Percentiles rank a stretch among this genome's conserved stretches.
Conservation (phyloP, 139 green algal species). For the Volvox reticuliferus region DNA sequence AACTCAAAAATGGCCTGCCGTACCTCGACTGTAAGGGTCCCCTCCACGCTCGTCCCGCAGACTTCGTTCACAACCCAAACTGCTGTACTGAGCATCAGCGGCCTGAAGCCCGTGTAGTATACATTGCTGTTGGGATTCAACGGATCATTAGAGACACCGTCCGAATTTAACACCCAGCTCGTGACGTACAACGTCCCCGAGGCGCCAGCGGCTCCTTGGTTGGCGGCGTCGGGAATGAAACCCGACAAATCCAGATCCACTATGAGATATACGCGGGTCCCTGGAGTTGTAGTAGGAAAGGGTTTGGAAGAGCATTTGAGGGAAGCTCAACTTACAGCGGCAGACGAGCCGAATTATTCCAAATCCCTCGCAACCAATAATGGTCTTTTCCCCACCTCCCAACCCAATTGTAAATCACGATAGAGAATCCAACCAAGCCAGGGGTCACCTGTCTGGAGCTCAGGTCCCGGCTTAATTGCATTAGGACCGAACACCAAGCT, state of each 20-base stretch:
- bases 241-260: constrained; percentile 4
- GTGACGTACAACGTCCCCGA: not conserved
- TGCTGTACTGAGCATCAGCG: not conserved
- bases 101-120: not conserved
- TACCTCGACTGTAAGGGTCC: not conserved
- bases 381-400: not conserved
- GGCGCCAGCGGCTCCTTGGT: not conserved
- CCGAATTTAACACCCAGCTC: not conserved
- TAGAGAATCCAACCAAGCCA: too few species aligned
- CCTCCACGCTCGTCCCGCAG: not conserved
- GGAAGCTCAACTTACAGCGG: not conserved
- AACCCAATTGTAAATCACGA: not conserved
- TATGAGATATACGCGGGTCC: not conserved
- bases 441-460: not conserved
- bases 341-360: too few species aligned
- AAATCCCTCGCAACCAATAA: too few species aligned
- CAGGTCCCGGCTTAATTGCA: not conserved
- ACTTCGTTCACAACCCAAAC: constrained; percentile 10
- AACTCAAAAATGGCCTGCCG: not conserved
- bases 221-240: not conserved
- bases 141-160: not conserved
- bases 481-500: not conserved
- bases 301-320: too few species aligned
- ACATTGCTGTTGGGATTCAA: not conserved
- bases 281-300: not conserved